Evolutionary conservation across 345 rosid genomes (phyloP).

Genomic region (Ceriops tagal): DNA sequence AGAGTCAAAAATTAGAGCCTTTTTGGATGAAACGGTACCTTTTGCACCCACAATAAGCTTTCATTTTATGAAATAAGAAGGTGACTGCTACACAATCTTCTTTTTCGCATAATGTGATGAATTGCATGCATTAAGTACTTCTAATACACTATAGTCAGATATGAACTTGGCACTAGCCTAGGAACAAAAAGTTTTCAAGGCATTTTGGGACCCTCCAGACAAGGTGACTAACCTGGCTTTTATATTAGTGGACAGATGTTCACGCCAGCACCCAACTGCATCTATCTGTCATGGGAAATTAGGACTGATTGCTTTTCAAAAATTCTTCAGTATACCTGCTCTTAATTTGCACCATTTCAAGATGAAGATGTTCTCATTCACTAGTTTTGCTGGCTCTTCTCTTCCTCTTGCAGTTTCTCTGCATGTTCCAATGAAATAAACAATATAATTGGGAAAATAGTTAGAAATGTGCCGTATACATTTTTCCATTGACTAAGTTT

Average conservation of each 20-base stretch:
- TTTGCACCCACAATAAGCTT: not conserved
- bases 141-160: not conserved
- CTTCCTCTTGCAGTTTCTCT: not conserved
- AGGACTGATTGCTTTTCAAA: not conserved
- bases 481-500: not conserved
- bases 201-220: not conserved
- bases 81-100: slow-evolving; percentile 5
- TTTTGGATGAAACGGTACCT: slow-evolving; percentile 34
- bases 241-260: not conserved
- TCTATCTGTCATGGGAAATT: too few species aligned
- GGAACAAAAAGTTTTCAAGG: not conserved
- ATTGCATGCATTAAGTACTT: not conserved
- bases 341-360: not conserved
- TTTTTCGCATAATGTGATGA: not conserved
- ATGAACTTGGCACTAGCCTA: too few species aligned
- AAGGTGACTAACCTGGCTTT: not conserved
- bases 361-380: not conserved
- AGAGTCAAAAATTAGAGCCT: slow-evolving; percentile 29
- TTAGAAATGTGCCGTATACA: not conserved
- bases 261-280: not conserved
- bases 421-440: not conserved
- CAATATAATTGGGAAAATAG: not conserved
- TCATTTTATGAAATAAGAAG: slow-evolving; percentile 9
- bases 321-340: not conserved
- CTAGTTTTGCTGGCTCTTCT: not conserved